Conservation (phyloP, 2,329 filamentous ascomycete species). For the Pestalotiopsis sp. region DNA sequence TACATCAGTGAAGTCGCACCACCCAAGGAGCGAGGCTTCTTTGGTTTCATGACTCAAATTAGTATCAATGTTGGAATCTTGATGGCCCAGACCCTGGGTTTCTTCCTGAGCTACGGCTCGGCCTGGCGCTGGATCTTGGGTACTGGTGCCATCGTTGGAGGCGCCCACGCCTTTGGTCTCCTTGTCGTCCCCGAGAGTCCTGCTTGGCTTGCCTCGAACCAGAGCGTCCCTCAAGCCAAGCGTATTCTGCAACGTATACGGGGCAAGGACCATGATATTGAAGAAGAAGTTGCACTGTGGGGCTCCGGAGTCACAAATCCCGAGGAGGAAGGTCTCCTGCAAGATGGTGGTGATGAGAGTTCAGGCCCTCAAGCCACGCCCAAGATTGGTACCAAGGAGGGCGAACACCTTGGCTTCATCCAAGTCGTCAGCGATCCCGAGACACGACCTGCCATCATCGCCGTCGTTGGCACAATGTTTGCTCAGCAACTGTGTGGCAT, state of each 20-base stretch:
- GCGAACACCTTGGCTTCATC: slow-evolving; percentile 58
- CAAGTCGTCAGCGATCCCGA: slow-evolving; percentile 67
- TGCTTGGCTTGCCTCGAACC: slow-evolving; percentile 77
- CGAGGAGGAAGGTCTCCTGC: slow-evolving; percentile 74
- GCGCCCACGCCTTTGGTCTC: slow-evolving; percentile 70
- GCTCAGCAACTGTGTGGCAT: slow-evolving; percentile 92
- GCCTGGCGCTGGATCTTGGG: slow-evolving; percentile 85
- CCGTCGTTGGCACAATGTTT: slow-evolving; percentile 88
- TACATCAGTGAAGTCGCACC: slow-evolving; percentile 94
- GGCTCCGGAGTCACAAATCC: slow-evolving; percentile 41
- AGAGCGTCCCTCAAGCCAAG: slow-evolving; percentile 61
- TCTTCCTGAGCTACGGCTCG: slow-evolving; percentile 78
- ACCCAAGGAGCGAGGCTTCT: slow-evolving; percentile 72
- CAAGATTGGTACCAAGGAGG: slow-evolving; percentile 22
- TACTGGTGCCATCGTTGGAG: slow-evolving; percentile 68
- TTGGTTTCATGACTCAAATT: slow-evolving; percentile 84
- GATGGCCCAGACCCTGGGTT: slow-evolving; percentile 79
- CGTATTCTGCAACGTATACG: slow-evolving; percentile 74
- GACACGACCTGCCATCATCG: slow-evolving; percentile 74
- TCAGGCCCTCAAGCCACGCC: slow-evolving; percentile 13
- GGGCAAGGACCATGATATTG: slow-evolving; percentile 68
- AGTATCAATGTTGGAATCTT: slow-evolving; percentile 93
- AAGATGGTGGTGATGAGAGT: slow-evolving; percentile 39
- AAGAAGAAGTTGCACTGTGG: slow-evolving; percentile 71
- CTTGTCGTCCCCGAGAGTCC: slow-evolving; percentile 84